Percentiles rank a stretch among this genome's conserved stretches.
Conservation (phyloP, 208 protist species). For the Leishmania tropica region DNA sequence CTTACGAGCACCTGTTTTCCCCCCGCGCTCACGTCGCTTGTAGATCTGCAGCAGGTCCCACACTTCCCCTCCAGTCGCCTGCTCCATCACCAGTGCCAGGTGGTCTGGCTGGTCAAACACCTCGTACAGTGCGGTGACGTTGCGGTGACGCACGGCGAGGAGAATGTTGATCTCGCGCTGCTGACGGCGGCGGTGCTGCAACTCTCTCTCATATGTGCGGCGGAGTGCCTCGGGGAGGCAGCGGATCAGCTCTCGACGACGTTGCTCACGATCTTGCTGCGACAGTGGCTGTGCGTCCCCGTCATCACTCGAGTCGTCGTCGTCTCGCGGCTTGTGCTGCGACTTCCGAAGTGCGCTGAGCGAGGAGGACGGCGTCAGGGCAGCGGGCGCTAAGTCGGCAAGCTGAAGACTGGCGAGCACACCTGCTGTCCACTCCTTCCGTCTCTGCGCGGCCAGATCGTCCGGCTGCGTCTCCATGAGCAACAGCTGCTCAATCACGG, state of each 20-base stretch:
- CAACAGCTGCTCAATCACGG: slow-evolving; percentile 34
- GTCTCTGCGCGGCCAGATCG: slow-evolving; percentile 34
- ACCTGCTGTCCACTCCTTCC: slow-evolving; percentile 18
- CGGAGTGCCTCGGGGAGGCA: slow-evolving; percentile 34
- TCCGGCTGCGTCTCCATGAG: slow-evolving; percentile 51
- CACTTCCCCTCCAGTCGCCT: slow-evolving; percentile 66
- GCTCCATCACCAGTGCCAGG: slow-evolving; percentile 78
- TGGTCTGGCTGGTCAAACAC: slow-evolving; percentile 57
- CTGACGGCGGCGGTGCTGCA: slow-evolving; percentile 49
- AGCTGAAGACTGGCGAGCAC: slow-evolving; percentile 21
- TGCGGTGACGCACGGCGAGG: slow-evolving; percentile 55
- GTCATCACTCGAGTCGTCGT: background rate
- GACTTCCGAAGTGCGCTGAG: background rate
- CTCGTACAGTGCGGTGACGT: slow-evolving; percentile 65
- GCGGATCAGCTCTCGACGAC: slow-evolving; percentile 30
- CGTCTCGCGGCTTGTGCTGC: slow-evolving; percentile 1
- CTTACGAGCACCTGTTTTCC: background rate
- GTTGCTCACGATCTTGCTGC: slow-evolving; percentile 21
- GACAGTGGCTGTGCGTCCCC: background rate
- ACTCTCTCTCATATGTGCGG: slow-evolving; percentile 42
- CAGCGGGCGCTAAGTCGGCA: slow-evolving; percentile 2
- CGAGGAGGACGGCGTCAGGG: slow-evolving; percentile 12
- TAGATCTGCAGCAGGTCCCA: slow-evolving; percentile 54
- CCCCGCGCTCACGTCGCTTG: slow-evolving; percentile 2
- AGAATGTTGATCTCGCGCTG: slow-evolving; percentile 81